Base-by-base conservation (phyloP, 768 basidiomycete genomes). In the Panaeolus papilionaceus region DNA sequence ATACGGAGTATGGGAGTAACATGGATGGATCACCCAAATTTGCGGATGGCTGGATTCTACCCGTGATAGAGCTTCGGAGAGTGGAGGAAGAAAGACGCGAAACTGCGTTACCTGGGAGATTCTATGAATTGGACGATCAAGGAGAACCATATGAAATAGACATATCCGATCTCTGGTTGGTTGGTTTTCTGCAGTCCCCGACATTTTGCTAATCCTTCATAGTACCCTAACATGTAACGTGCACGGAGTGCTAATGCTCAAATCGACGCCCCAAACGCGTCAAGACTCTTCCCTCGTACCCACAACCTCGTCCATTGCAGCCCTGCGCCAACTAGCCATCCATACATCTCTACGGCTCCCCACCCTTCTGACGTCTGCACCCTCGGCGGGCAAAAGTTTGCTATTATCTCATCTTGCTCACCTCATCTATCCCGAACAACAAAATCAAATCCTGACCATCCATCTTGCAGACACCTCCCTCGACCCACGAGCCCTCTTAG, bases 391-490 rank as follows among this genome's bases (percentile, higher is more conserved):
- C 62, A 99, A 99, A 75, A 88, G 91, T 0, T 83, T 95, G 5
- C 78, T 95, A 14, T 79, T 99, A 28, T 84, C 88, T 14, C 88
- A 98, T 71, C 88, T 99, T 38, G 91, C 94, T 10, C 79, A 83
- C 10, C 72, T 83, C 10, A 77, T 98, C 11, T 83, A 89, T 73
- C 90, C 94, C 0, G 80, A 80, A 20, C 74, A 79, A 7, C 82
- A 79, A 64, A 90, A 91, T 67, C 89, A 94, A 54, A 85, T 98
- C 47, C 85, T 99, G 38, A 90, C 87, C 0, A 90, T 99, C 67
- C 93, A 97, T 72, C 88, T 99, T 28, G 94, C 95, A 6, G 98
- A 99, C 72, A 97, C 96, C 0, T 97, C 97, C 2, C 84, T 99
- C 54, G 97, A 99, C 74, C 92, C 96, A 38, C 92, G 97, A 26